phyloP scores from a whole-genome alignment of 2,329 filamentous ascomycete genomes.

The Phaeophleospora eucalypticola region DNA sequence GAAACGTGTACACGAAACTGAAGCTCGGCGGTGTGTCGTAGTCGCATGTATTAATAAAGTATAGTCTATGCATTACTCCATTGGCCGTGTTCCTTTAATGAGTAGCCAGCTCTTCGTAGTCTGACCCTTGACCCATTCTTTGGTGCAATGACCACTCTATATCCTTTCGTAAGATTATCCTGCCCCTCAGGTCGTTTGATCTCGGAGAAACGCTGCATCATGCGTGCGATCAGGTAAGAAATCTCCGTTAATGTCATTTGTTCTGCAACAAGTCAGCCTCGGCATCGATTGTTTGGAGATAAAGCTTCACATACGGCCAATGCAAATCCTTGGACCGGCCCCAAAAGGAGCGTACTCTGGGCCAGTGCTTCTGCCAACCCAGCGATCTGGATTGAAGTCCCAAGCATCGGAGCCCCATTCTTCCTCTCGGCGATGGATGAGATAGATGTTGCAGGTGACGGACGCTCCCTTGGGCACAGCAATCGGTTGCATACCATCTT shows the following conservation, averaged over 20 bases:
- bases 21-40: too few relatives aligned
- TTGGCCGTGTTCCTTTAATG: too few relatives aligned
- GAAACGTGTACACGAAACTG: too few relatives aligned
- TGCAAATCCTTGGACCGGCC: slow-evolving; percentile 21
- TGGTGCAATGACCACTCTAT: slow-evolving; percentile 20
- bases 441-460: slow-evolving; percentile 42
- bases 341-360: slow-evolving; percentile 21
- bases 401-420: slow-evolving; percentile 45
- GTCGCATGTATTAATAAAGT: too few relatives aligned
- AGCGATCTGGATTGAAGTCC: slow-evolving; percentile 39
- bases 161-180: slow-evolving; percentile 19
- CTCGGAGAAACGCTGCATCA: slow-evolving; percentile 16
- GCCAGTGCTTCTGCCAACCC: slow-evolving; percentile 21
- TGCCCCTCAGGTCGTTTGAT: slow-evolving; percentile 15
- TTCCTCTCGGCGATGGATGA: slow-evolving; percentile 47
- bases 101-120: slow-evolving; percentile 6
- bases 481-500: slow-evolving; percentile 40
- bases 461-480: slow-evolving; percentile 39
- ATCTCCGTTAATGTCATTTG: slow-evolving; percentile 18
- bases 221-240: slow-evolving; percentile 17
- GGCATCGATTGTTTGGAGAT: not conserved
- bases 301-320: slow-evolving; percentile 15
- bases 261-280: not conserved
- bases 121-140: slow-evolving; percentile 23
- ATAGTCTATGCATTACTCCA: too few relatives aligned